Evolutionary conservation across 805 yeast genomes (phyloP), one percentile per base, ranked within the genome.

Genomic region (Kurtzmaniella cleridarum): DNA sequence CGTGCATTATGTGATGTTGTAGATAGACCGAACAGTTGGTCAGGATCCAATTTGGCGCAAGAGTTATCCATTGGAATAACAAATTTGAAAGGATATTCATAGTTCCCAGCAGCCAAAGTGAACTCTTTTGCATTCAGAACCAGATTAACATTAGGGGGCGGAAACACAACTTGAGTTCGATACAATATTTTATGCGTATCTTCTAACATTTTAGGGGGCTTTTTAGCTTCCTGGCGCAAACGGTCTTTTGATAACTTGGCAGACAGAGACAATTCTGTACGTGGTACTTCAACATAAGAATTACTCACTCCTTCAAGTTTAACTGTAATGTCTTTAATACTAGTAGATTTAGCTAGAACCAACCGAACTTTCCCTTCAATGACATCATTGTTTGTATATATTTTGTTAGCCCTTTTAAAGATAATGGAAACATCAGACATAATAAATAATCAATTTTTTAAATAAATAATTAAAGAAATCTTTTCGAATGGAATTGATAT

Each of bases 221-320:
- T 20, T 5, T 20, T 20, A 5, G 24, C 24, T n/a, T 40, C 49
- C 24, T n/a, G 27, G 15, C 32, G 27, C n/a, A 15, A n/a, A 10
- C 30, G 11, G 30, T 20, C 13, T 35, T 35, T 18, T 32, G 36
- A n/a, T 44, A 27, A 3, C 32, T 32, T 11, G 33, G 34, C 24
- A 20, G 5, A 5, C 16, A 12, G 3, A 14, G 27, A 14, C 17
- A 33, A 15, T 24, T 30, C 12, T 13, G 13, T 26, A 13, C 29
- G 14, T 0, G 70, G 66, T 1, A 69, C 48, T 9, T 43, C 46
- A 14, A 76, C 42, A 35, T 53, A 56, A 0, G 78, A 58, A 29
- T 51, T 53, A 9, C 78, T 54, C 1, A 71, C 53, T 1, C 81
- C 83, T 46, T 74, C 75, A 12, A 76, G 55, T 46, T 76, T 76